These are phyloP conservation scores for Akanthomyces lecanii DNA, from an alignment of 2,329 filamentous ascomycete genomes.

Conservation along the genomic window DNA sequence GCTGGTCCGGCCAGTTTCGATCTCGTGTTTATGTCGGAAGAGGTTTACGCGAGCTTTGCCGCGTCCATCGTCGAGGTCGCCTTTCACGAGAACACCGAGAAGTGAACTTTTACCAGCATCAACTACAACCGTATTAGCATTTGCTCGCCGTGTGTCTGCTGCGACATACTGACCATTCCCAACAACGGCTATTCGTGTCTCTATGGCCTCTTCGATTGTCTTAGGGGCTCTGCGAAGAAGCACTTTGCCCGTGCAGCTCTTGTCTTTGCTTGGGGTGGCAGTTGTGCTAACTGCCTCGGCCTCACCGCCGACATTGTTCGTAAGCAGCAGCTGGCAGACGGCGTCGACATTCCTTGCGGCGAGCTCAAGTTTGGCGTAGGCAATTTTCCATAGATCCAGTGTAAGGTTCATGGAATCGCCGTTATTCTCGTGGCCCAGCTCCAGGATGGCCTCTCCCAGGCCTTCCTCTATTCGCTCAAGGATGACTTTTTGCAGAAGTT, in stretches of 20 bases:
- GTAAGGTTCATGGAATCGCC: slow-evolving; percentile 79
- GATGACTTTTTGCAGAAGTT: slow-evolving; percentile 62
- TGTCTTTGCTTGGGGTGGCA: slow-evolving; percentile 58
- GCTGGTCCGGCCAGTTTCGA: slow-evolving; percentile 90
- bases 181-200: slow-evolving; percentile 93
- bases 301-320: slow-evolving; percentile 81
- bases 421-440: slow-evolving; percentile 86
- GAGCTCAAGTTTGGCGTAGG: slow-evolving; percentile 60
- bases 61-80: slow-evolving; percentile 88
- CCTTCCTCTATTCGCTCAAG: slow-evolving; percentile 72
- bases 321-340: slow-evolving; percentile 77
- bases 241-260: slow-evolving; percentile 77
- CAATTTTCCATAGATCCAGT: slow-evolving; percentile 69
- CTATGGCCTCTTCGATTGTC: slow-evolving; percentile 81
- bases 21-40: slow-evolving; percentile 96
- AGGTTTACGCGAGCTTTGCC: slow-evolving; percentile 92
- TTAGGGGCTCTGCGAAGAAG: slow-evolving; percentile 72
- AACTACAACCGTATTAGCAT: slow-evolving; percentile 47
- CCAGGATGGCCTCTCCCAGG: slow-evolving; percentile 84
- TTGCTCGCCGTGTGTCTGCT: background rate
- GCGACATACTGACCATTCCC: slow-evolving; percentile 64
- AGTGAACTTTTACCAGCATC: slow-evolving; percentile 97
- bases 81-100: slow-evolving; percentile 92
- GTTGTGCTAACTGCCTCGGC: slow-evolving; percentile 61
- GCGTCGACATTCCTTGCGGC: slow-evolving; percentile 64